phyloP scores from a whole-genome alignment of 257 asterid species.

The Jacaranda copaia region DNA sequence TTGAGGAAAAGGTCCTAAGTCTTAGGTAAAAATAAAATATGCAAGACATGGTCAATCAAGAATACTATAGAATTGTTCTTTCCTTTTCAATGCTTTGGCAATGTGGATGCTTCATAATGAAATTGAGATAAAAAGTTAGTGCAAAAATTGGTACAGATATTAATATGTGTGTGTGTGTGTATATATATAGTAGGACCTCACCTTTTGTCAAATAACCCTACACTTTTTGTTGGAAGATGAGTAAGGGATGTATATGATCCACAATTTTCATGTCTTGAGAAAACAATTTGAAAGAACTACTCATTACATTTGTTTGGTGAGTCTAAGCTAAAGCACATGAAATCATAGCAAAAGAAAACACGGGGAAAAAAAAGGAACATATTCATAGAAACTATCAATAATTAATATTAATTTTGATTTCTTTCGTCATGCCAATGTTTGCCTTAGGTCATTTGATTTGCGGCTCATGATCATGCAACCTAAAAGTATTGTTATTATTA shows the following conservation, averaged over 20 bases:
- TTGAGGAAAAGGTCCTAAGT: no score
- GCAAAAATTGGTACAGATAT: conserved; percentile 18
- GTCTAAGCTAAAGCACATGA: conserved; percentile 2
- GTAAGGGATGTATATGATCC: background rate
- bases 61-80: conserved; percentile 16
- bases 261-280: background rate
- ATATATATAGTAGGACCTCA: conserved; percentile 4
- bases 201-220: background rate
- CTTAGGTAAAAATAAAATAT: no score
- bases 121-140: background rate
- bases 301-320: conserved; percentile 17
- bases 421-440: conserved; percentile 29
- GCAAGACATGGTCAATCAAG: background rate
- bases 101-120: background rate
- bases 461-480: no score
- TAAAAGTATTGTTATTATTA: no score
- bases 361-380: no score
- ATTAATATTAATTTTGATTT: background rate
- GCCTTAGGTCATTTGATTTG: background rate
- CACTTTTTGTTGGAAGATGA: conserved; percentile 10
- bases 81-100: conserved; percentile 26
- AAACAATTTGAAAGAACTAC: conserved; percentile 7
- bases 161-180: no score
- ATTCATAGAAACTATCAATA: no score
- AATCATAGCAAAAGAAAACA: background rate